Evolutionary conservation across 2,329 filamentous ascomycete genomes (phyloP).

Genomic region (Ophiostoma piceae): DNA sequence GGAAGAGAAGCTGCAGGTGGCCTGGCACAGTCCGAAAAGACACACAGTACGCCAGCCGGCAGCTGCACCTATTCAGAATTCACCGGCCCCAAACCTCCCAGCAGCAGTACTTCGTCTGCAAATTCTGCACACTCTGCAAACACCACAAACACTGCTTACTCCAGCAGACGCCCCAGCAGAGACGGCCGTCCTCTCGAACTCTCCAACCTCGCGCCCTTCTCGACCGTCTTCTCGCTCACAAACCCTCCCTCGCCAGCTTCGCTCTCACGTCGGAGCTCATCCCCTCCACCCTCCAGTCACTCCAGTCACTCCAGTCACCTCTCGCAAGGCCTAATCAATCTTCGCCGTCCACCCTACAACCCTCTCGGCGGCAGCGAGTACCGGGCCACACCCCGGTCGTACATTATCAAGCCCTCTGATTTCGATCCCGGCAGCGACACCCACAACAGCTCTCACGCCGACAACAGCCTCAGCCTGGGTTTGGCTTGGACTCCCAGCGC

Average conservation of each 20-base stretch:
- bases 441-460: neutral
- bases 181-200: slow-evolving; percentile 7
- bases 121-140: too few species aligned
- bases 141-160: neutral
- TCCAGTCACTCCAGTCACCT: neutral
- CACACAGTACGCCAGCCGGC: neutral
- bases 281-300: neutral
- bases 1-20: neutral
- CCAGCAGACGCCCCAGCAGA: neutral
- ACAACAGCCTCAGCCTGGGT: neutral
- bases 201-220: neutral
- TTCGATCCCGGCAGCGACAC: neutral
- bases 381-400: slow-evolving; percentile 9
- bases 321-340: neutral
- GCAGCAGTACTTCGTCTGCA: neutral
- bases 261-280: neutral
- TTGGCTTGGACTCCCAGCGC: slow-evolving; percentile 35
- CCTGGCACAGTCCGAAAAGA: neutral
- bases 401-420: slow-evolving; percentile 15
- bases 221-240: slow-evolving; percentile 2
- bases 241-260: neutral
- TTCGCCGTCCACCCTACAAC: neutral
- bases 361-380: neutral
- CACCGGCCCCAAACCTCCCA: neutral
- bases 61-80: neutral